Base-by-base conservation (phyloP, 257 asterid species). In the Ilex aquifolium region DNA sequence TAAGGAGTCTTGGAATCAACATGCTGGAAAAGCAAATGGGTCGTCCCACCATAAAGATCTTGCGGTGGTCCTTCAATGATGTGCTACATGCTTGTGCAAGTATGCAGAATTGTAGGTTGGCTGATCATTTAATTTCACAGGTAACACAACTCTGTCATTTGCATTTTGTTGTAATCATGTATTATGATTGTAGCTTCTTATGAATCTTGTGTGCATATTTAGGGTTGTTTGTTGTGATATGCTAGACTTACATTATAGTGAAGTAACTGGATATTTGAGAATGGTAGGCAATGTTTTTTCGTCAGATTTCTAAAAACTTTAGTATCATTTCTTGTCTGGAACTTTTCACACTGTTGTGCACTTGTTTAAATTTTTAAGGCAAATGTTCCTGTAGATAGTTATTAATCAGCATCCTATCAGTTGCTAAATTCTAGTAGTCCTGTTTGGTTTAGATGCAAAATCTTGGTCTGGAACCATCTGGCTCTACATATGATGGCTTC, bases 391-490 rank as follows among this genome's bases (percentile, higher is more conserved):
- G 0, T 36, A 36, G 8, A 36, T 8, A 36, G 8, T 4, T 36
- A 36, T 36, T 36, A 36, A 36, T 49, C 13, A 16, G 42, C 21
- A 12, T 14, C 56, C 39, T 31, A 11, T 32, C 31, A 9, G 46
- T n/a, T 40, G 14, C 14, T 64, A 63, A 55, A 62, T 61, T 50
- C 56, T 32, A 32, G 57, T 69, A 44, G 44, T 78, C 64, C 64
- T 65, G 48, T 63, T 56, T 65, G 42, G 15, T 61, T 62, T 82
- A 91, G 97, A 88, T 88, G 95, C 92, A 82, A 80, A 74, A 61
- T 79, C 86, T 91, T 74, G 95, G 95, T 51, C 65, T 91, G 79
- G 77, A 81, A 77, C 95, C 81, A 50, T 85, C 98, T 62, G 36
- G 73, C 17, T 44, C 69, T 56, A 81, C 84, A 57, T 91, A 86